These are phyloP conservation scores for Botrytis fragariae DNA, from an alignment of 2,329 filamentous ascomycete genomes.

Conservation along the genomic window DNA sequence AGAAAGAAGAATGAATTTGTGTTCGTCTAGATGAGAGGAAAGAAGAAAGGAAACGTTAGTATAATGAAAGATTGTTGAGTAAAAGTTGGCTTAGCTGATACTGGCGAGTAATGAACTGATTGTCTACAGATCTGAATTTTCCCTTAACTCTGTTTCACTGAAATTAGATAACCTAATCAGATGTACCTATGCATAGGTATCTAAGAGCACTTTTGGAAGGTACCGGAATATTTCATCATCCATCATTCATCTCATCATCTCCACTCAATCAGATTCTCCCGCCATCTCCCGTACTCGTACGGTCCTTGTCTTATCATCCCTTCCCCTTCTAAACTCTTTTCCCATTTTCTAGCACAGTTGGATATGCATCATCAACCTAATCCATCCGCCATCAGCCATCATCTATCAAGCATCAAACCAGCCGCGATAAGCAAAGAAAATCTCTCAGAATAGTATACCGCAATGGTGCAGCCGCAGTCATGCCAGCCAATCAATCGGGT, in stretches of 20 bases:
- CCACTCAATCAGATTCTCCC: neutral
- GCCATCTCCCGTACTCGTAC: neutral
- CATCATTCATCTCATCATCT: neutral
- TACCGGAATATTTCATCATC: neutral
- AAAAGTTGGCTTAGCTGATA: neutral
- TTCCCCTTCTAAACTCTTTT: neutral
- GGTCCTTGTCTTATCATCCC: neutral
- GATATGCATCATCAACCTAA: neutral
- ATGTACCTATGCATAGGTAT: neutral
- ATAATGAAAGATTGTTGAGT: neutral
- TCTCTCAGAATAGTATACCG: neutral
- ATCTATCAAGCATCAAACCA: neutral
- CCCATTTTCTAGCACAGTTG: neutral
- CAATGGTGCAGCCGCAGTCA: neutral
- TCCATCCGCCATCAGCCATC: neutral
- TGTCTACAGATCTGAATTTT: neutral
- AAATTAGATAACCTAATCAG: neutral
- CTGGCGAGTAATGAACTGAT: neutral
- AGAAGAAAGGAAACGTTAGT: neutral
- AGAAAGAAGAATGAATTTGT: neutral
- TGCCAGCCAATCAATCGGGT: neutral
- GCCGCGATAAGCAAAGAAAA: conserved; percentile 1
- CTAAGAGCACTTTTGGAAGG: neutral
- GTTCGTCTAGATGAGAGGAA: neutral
- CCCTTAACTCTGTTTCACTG: neutral